Percentiles rank a stretch among this genome's conserved stretches.
These are phyloP conservation scores for Talaromyces sp. DNA, from an alignment of 2,329 filamentous ascomycete genomes.

Conservation along the genomic window DNA sequence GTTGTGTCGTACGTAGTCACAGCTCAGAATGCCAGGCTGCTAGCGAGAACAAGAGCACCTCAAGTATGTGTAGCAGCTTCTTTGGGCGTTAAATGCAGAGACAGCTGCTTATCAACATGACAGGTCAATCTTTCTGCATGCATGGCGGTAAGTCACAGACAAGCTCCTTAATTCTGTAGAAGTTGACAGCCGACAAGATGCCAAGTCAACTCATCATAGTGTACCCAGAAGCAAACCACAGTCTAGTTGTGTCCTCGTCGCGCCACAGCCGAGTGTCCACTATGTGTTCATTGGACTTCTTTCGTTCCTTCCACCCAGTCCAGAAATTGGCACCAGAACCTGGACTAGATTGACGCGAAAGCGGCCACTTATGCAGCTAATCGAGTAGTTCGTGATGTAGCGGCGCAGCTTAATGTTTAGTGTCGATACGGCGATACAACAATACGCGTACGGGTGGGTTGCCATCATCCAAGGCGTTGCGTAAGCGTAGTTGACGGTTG, in stretches of 20 bases:
- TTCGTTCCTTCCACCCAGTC: slow-evolving; percentile 4
- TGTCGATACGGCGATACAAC: slow-evolving; percentile 11
- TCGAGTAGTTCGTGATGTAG: slow-evolving; percentile 14
- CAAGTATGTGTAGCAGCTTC: not conserved
- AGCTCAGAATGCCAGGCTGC: not conserved
- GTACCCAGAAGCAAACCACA: not conserved
- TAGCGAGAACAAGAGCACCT: not conserved
- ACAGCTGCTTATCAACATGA: not conserved
- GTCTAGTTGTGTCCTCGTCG: not conserved
- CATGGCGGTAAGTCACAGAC: not conserved
- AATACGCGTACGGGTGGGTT: slow-evolving; percentile 2
- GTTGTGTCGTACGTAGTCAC: not conserved
- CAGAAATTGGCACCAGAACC: not conserved
- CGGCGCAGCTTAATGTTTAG: slow-evolving; percentile 18
- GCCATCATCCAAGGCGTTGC: not conserved
- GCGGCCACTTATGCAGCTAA: slow-evolving; percentile 18
- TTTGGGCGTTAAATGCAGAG: not conserved
- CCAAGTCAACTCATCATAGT: not conserved
- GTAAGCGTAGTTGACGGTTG: not conserved
- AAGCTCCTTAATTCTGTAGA: not conserved
- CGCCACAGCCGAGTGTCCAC: not conserved
- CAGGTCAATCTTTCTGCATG: not conserved
- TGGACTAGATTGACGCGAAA: not conserved
- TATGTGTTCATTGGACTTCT: not conserved
- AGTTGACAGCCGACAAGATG: not conserved